Evolutionary conservation across 2,329 filamentous ascomycete genomes (phyloP), one percentile per base, ranked within the genome.

Genomic region (Calonectria henricotiae): DNA sequence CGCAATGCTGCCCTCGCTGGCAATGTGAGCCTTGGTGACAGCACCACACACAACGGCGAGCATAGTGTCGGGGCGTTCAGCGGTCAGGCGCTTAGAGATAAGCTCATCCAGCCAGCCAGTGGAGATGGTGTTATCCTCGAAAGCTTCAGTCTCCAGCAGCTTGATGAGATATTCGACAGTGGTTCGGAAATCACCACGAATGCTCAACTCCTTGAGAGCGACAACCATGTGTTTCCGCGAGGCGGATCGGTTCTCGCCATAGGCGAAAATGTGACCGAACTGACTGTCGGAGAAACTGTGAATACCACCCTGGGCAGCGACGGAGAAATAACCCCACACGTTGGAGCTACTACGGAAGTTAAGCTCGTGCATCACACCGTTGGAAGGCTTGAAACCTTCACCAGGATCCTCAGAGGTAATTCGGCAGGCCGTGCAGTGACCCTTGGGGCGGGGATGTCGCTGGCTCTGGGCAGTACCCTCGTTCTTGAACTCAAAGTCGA

Each of bases 241-340:
- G 30, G 96, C 95, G 62, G 95, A 93, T 83, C 96, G 92, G 87
- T 97, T 99, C 88, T 99, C 96, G 71, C 96, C 96, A 78, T 98
- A 99, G 63, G 96, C 97, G 83, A 99, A 99, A 77, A 99, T 99
- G 85, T 99, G 96, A 85, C 96, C 96, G 78, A 99, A 99, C 81
- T 99, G 96, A 80, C 94, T 97, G 86, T 99, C 96, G 8, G 96
- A 98, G 89, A 98, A 99, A 84, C 94, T 98, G 90, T 99, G 96
- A 75, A 99, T 99, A 84, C 95, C 95, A 86, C 95, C 96, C 67
- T 95, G 92, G 11, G 95, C 96, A 86, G 95, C 94, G 83, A 99
- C 96, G 64, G 96, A 99, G 91, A 99, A 99, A 86, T 99, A 99
- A 89, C 96, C 96, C 96, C 96, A 99, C 67, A 98, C 96, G 77